A percentile compares a stretch with the other conserved stretches of the same genome.
Conservation (phyloP, 495 filamentous ascomycete species). For the Penicillium cinerascens region DNA sequence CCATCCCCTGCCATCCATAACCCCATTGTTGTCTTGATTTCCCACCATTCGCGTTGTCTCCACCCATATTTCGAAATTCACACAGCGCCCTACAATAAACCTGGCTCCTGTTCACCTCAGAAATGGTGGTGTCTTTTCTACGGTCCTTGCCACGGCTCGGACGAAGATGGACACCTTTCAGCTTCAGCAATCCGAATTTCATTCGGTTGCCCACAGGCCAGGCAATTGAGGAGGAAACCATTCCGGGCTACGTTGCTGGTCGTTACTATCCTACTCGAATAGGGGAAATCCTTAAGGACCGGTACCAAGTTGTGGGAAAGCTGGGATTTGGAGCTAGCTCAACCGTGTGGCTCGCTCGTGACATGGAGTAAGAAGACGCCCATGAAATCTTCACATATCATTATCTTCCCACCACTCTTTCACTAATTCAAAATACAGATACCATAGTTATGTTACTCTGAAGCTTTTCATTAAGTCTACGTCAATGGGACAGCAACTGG, state of each 20-base stretch:
- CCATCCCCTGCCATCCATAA: too few relatives aligned
- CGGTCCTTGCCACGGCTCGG: constrained; percentile 17
- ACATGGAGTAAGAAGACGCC: constrained; percentile 28
- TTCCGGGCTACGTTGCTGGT: constrained; percentile 28
- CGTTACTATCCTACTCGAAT: constrained; percentile 35
- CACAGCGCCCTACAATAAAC: too few relatives aligned
- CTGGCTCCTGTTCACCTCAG: too few relatives aligned
- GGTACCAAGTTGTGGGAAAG: constrained; percentile 37
- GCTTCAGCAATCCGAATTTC: constrained; percentile 23
- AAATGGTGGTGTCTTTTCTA: constrained; percentile 15
- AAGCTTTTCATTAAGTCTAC: too few relatives aligned
- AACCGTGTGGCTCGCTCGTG: constrained; percentile 35
- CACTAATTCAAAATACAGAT: too few relatives aligned
- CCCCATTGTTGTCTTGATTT: too few relatives aligned
- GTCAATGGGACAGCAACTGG: too few relatives aligned
- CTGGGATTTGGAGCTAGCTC: constrained; percentile 36
- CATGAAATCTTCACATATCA: too few relatives aligned
- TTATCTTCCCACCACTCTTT: too few relatives aligned
- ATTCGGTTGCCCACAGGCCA: constrained; percentile 4
- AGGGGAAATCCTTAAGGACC: constrained; percentile 34
- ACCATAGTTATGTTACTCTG: too few relatives aligned
- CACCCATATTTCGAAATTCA: too few relatives aligned
- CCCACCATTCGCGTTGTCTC: too few relatives aligned
- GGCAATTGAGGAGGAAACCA: constrained; percentile 20
- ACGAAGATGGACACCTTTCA: constrained; percentile 19